Conservation (phyloP, 331 rosid genomes). For the Prunus yedoensis region DNA sequence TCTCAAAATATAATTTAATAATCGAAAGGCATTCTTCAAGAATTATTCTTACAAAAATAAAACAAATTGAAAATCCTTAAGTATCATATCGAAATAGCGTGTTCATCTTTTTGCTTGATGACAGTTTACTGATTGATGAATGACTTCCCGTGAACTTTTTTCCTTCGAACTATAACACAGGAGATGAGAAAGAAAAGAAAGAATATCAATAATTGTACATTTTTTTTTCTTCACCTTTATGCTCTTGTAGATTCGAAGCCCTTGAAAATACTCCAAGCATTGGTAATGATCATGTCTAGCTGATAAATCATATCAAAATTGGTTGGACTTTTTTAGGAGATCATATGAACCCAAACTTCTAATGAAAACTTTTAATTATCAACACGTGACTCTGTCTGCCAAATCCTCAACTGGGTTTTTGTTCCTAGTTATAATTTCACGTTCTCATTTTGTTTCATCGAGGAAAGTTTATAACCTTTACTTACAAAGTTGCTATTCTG, state of each 20-base stretch:
- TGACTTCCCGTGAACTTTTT: too few species aligned
- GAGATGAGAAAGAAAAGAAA: background rate
- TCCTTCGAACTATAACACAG: too few species aligned
- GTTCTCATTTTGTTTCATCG: slow-evolving; percentile 16
- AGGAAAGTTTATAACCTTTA: background rate
- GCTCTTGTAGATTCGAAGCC: background rate
- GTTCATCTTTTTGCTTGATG: too few species aligned
- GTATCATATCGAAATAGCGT: too few species aligned
- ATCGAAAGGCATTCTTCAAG: too few species aligned
- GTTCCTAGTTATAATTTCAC: slow-evolving; percentile 24
- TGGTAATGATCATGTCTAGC: slow-evolving; percentile 38
- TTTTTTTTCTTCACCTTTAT: background rate
- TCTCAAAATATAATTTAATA: too few species aligned
- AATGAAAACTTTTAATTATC: background rate
- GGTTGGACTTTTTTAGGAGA: slow-evolving; percentile 31
- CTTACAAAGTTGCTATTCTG: background rate
- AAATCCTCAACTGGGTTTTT: slow-evolving; percentile 25
- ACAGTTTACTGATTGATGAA: too few species aligned
- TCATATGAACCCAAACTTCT: slow-evolving; percentile 22
- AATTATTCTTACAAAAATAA: too few species aligned
- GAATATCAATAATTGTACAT: background rate
- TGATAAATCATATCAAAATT: slow-evolving; percentile 24
- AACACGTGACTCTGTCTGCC: slow-evolving; percentile 28
- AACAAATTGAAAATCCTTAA: too few species aligned
- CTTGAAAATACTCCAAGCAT: slow-evolving; percentile 34